phyloP scores from a whole-genome alignment of 306 rosid species.

The Gynostemma pentaphyllum region DNA sequence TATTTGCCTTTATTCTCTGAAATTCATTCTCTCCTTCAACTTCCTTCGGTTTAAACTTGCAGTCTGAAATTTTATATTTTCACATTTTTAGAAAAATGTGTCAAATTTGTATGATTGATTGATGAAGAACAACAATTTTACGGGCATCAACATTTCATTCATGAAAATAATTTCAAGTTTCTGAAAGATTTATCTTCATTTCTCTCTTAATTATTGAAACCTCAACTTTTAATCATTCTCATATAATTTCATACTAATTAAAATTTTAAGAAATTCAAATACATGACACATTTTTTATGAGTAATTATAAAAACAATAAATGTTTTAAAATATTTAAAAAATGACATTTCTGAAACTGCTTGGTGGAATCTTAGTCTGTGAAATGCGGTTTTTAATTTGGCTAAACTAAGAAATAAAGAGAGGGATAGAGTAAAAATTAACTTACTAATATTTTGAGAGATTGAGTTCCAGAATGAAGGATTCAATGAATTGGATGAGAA shows the following conservation, averaged over 20 bases:
- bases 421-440: not conserved
- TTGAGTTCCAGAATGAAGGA: constrained; percentile 31
- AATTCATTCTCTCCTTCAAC: constrained; percentile 22
- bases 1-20: constrained; percentile 15
- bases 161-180: not conserved
- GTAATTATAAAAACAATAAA: too few species aligned
- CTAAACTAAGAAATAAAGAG: too few species aligned
- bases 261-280: too few species aligned
- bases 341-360: too few species aligned
- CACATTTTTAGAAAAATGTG: not conserved
- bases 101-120: not conserved
- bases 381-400: too few species aligned
- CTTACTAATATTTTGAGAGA: constrained; percentile 44
- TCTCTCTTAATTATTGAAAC: not conserved
- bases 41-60: constrained; percentile 26
- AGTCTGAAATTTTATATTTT: constrained; percentile 28
- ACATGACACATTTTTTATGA: too few species aligned
- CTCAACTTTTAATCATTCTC: constrained; percentile 29
- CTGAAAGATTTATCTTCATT: not conserved
- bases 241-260: constrained; percentile 17
- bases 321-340: too few species aligned
- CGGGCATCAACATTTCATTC: too few species aligned
- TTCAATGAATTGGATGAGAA: constrained; percentile 33
- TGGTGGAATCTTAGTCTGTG: too few species aligned
- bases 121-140: not conserved